Base-by-base conservation (phyloP, 2,329 filamentous ascomycete genomes). In the Dactylellina sp. region DNA sequence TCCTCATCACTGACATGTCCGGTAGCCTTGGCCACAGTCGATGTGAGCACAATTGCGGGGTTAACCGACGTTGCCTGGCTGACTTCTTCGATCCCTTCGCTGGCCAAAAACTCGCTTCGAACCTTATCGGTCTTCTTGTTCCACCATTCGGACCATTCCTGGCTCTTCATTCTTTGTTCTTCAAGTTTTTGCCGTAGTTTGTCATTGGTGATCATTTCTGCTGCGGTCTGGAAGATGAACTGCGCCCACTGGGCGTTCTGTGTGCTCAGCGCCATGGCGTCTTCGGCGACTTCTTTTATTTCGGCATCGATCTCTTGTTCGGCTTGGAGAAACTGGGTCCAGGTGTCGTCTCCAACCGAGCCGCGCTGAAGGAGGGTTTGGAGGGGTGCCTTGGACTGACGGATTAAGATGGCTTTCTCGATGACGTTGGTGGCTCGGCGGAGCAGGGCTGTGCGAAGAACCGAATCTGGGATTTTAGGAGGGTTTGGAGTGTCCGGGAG, bases 211-310 rank as follows among this genome's bases (percentile, higher is more conserved):
- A 91, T 89, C 82, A 99, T 97, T 82, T 99, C 95, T 82, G 96
- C 96, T 63, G 95, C 95, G 49, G 91, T 93, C 82, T 99, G 95
- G 86, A 99, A 99, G 81, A 99, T 98, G 65, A 87, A 88, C 80
- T 95, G 89, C 75, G 95, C 95, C 95, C 95, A 99, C 81, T 90
- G 89, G 53, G 91, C 89, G 0, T 88, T 86, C 76, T 97, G 90
- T 18, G 91, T 93, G 81, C 98, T 98, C 79, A 96, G 95, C 89
- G 98, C 94, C 78, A 89, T 87, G 35, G 98, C 93, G 22, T 98
- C 94, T 82, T 99, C 95, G 78, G 92, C 88, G 75, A 99, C 85
- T 83, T 99, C 95, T 83, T 99, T 93, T 85, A 98, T 96, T 83
- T 99, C 95, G 84, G 96, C 93, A 14, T 74, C 61, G 40, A 74